A percentile compares a stretch with the other conserved stretches of the same genome.
Evolutionary conservation across 805 yeast species (phyloP).

Genomic region (Kazachstania psychrophila): DNA sequence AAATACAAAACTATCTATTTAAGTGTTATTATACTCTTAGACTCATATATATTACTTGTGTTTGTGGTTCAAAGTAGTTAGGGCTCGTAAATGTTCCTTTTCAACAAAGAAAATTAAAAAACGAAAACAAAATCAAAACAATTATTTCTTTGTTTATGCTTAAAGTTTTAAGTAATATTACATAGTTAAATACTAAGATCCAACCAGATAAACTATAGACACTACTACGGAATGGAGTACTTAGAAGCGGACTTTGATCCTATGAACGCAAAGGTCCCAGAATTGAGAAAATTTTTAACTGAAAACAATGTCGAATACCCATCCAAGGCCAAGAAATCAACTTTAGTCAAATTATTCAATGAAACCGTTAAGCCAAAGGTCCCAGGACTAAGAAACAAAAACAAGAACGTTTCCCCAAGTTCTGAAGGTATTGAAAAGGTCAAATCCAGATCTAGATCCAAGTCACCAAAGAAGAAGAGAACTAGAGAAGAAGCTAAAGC

Average conservation of each 20-base stretch:
- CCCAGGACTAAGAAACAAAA: conserved; percentile 30
- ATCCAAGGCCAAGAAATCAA: conserved; percentile 56
- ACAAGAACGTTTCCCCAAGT: conserved; percentile 12
- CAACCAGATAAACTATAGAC: too few relatives aligned
- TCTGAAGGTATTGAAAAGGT: conserved; percentile 14
- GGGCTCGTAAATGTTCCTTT: too few relatives aligned
- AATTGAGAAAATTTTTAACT: conserved; percentile 54
- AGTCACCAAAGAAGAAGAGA: conserved; percentile 11
- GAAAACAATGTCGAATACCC: conserved; percentile 51
- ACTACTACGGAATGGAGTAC: too few relatives aligned
- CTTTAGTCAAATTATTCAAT: conserved; percentile 47
- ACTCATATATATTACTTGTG: too few relatives aligned
- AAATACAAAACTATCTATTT: too few relatives aligned
- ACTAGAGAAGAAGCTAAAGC: conserved; percentile 5
- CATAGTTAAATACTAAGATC: too few relatives aligned
- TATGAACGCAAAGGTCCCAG: conserved; percentile 50
- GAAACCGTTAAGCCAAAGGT: conserved; percentile 43
- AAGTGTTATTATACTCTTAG: too few relatives aligned
- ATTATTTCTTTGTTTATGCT: too few relatives aligned
- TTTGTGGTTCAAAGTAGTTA: too few relatives aligned
- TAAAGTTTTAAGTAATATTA: too few relatives aligned
- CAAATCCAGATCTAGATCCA: background rate
- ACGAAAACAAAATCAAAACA: too few relatives aligned
- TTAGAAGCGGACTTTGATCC: conserved; percentile 51
- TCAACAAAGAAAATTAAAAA: too few relatives aligned